Evolutionary conservation across 2,329 filamentous ascomycete species (phyloP).

Genomic region (Eutypella sp.): DNA sequence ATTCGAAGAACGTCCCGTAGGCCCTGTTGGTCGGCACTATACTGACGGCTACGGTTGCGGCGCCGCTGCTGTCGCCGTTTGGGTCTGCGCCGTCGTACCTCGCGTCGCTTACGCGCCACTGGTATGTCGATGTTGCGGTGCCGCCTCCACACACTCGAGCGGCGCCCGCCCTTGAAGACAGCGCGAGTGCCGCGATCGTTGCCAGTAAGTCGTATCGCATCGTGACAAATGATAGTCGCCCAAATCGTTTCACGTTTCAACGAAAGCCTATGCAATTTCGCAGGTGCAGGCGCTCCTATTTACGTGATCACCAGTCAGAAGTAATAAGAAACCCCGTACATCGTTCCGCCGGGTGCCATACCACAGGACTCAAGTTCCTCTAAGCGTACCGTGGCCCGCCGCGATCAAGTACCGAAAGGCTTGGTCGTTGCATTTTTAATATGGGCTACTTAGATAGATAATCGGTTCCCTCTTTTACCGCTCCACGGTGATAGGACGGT

Average conservation of each 20-base stretch:
- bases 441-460: no score
- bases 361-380: no score
- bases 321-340: no score
- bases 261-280: no score
- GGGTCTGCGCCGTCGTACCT: conserved; percentile 26
- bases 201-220: conserved; percentile 14
- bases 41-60: conserved; percentile 23
- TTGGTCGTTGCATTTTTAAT: no score
- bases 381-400: no score
- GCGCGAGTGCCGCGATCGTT: conserved; percentile 5
- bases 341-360: no score
- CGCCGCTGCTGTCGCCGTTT: conserved; percentile 8
- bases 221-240: conserved; percentile 36
- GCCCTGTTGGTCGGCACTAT: conserved; percentile 16
- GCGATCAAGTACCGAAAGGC: no score
- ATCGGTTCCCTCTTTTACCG: no score
- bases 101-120: conserved; percentile 24
- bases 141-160: conserved; percentile 20
- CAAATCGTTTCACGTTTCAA: conserved; percentile 1
- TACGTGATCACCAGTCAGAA: no score
- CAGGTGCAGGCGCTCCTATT: no score
- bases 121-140: conserved; percentile 14
- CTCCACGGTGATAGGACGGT: no score
- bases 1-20: conserved; percentile 27
- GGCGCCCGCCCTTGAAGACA: conserved; percentile 11